Base-by-base conservation (phyloP, 164 flowering plant genomes). In the Aristolochia californica region DNA sequence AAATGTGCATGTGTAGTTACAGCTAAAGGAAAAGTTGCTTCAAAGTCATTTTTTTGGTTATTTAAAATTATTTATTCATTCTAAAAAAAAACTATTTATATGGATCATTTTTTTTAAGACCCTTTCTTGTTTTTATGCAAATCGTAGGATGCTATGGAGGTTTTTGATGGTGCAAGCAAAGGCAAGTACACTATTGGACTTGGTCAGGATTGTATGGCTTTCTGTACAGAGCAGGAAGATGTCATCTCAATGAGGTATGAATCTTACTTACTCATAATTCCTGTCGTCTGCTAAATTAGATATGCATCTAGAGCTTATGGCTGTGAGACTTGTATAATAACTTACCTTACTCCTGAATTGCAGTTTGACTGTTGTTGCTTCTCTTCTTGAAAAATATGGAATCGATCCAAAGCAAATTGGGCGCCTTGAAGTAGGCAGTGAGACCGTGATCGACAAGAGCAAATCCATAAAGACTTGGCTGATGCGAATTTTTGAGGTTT, bases 361-460 rank as follows among this genome's bases (percentile, higher is more conserved):
- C 85, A 94, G 99, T 65, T 74, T 94, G 89, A 94, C 95, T 62
- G 99, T 72, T 56, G 95, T 94, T 58, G 69, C 72, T 16, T 80
- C 93, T 38, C 95, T 94, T 47, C 95, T 94, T 56, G 85, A 90
- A 69, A 94, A 94, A 58, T 94, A 88, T 65, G 75, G 66, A 43
- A 60, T 94, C 70, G 91, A 86, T 65, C 91, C 96, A 18, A 84
- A 80, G 64, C 87, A 83, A 73, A 88, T 94, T 73, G 99, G 97
- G 49, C 91, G 99, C 25, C 74, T 94, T 52, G 99, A 94, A 83
- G 99, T 94, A 20, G 97, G 99, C 61, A 90, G 99, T 52, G 97
- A 90, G 76, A 94, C 99, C 66, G 99, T 94, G 16, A 82, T 94
- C 20, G 99, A 94, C 78, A 94, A 94, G 78, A 94, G 99, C 86